Percentiles rank a stretch among this genome's conserved stretches.
phyloP scores from a whole-genome alignment of 805 yeast genomes.

The baker's yeast (Saccharomyces cerevisiae) region DNA sequence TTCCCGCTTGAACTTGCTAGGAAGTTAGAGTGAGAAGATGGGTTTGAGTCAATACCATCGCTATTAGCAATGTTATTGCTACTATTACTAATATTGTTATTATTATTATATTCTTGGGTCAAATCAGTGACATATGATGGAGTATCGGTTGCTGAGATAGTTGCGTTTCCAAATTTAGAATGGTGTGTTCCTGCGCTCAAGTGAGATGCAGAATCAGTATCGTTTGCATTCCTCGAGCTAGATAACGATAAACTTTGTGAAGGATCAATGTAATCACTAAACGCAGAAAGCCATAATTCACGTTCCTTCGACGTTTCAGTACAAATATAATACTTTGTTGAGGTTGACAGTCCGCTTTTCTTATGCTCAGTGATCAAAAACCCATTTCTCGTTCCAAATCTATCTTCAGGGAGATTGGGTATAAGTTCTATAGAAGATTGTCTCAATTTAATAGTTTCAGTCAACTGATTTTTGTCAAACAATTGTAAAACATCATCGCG shows the following conservation, averaged over 20 bases:
- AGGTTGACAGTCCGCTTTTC: slow-evolving; percentile 31
- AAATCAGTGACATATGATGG: slow-evolving; percentile 17
- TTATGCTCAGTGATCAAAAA: slow-evolving; percentile 34
- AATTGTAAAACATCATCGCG: slow-evolving; percentile 52
- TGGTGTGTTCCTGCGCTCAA: background rate
- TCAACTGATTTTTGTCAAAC: slow-evolving; percentile 43
- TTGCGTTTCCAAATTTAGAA: background rate
- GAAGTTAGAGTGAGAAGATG: background rate
- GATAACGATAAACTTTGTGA: slow-evolving; percentile 4
- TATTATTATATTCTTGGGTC: slow-evolving; percentile 1
- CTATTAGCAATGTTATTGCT: background rate
- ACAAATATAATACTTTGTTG: slow-evolving; percentile 57
- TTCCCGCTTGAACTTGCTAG: background rate
- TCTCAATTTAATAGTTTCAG: slow-evolving; percentile 37
- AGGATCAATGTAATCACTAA: slow-evolving; percentile 30
- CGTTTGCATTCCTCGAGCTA: slow-evolving; percentile 2
- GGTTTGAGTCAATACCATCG: background rate
- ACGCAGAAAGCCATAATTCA: slow-evolving; percentile 57
- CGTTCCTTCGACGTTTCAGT: slow-evolving; percentile 74
- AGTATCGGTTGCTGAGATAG: background rate
- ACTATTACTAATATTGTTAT: background rate
- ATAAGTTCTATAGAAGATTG: slow-evolving; percentile 34
- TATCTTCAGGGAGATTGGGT: slow-evolving; percentile 32
- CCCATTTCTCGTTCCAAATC: slow-evolving; percentile 31
- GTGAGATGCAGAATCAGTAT: slow-evolving; percentile 2